Evolutionary conservation across 2,329 filamentous ascomycete genomes (phyloP).

Genomic region (Cladosporium sp.): DNA sequence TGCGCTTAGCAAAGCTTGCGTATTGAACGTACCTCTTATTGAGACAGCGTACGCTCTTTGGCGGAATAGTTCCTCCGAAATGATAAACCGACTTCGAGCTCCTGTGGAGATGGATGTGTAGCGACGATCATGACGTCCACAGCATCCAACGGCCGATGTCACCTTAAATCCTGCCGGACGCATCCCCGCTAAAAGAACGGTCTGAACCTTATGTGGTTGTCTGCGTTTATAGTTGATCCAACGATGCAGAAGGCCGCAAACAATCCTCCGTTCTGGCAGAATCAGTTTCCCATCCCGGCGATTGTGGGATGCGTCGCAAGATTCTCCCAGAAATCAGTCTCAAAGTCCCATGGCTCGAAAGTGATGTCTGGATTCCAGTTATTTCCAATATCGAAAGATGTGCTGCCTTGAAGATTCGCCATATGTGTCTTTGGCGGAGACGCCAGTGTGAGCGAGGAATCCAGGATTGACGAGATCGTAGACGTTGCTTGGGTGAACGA

Average conservation of each 20-base stretch:
- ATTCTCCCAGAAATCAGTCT: slow-evolving; percentile 36
- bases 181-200: not conserved
- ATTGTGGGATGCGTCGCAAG: slow-evolving; percentile 33
- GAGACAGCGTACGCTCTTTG: not conserved
- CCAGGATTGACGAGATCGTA: slow-evolving; percentile 34
- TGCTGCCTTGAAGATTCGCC: slow-evolving; percentile 18
- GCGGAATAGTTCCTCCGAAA: not conserved
- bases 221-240: not conserved
- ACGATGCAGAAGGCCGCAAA: not conserved
- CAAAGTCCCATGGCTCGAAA: slow-evolving; percentile 33
- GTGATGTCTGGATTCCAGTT: slow-evolving; percentile 17
- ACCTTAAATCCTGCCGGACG: not conserved
- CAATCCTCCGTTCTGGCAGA: not conserved
- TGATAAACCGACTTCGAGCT: not conserved
- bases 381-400: slow-evolving; percentile 20
- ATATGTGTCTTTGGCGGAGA: not conserved
- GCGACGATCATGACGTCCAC: not conserved
- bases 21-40: not conserved
- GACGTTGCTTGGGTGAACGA: slow-evolving; percentile 32
- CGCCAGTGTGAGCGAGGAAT: slow-evolving; percentile 9
- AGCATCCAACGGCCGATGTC: no score
- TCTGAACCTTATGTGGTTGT: not conserved
- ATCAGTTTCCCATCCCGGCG: slow-evolving; percentile 2
- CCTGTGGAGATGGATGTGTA: not conserved
- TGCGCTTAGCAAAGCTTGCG: not conserved